Base-by-base conservation (phyloP, 106 monocot species). In the Gastrodia elata region DNA sequence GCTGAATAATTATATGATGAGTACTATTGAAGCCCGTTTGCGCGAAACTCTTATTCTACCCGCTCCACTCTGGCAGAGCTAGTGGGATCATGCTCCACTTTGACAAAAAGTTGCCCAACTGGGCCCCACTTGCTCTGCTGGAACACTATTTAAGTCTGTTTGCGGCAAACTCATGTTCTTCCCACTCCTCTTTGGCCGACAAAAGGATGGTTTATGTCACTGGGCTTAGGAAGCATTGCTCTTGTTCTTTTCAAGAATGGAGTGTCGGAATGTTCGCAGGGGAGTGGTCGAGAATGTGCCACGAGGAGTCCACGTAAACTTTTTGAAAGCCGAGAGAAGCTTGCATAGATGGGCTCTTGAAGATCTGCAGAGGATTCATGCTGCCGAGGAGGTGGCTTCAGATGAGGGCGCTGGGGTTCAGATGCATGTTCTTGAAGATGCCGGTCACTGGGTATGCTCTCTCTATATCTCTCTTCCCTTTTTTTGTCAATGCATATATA, bases 371-470 rank as follows among this genome's bases (percentile, higher is more conserved):
- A 80, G 97, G 44, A 97, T 97, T 76, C 90, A 93, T 82, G 86
- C 93, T 42, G 97, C 97, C 8, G 97, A 97, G 69, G 90, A 97
- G 77, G 71, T 86, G 73, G 97, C 92, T 71, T 82, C 84, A 41
- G 88, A 97, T 33, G 93, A 93, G 79, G 92, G 88, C 52, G 97
- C 90, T 64, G 90, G 97, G 3, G 97, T 97, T 40, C 69, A 97
- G 78, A 93, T 93, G 93, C 97, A 97, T 75, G 84, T 93, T 58
- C 93, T 97, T 61, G 88, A 97, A 83, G 97, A 97, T 84, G 90
- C 97, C 43, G 97, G 97, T 15, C 92, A 97, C 73, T 97, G 97
- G 97, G 97, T 91, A 84, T 58, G 72, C 49, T 16, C 8, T 43
- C 32, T 35, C 13, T 6, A 22, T 0, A 0, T 40, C 8, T 40